These are phyloP conservation scores for Pholiota adiposa DNA, from an alignment of 1,284 basidiomycete genomes.

Conservation along the genomic window DNA sequence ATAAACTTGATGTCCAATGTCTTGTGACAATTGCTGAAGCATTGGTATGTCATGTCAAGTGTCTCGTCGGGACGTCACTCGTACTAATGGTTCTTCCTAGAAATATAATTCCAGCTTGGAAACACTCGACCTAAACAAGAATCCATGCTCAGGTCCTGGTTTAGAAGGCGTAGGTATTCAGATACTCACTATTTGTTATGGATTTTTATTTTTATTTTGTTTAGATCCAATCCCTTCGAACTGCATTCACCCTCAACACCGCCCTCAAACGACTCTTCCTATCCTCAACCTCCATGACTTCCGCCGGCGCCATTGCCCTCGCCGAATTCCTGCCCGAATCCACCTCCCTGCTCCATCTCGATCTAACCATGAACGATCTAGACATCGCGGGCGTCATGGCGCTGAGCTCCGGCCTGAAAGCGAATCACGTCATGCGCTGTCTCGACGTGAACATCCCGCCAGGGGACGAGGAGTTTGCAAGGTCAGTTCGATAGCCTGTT, in stretches of 20 bases:
- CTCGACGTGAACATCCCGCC: conserved; percentile 93
- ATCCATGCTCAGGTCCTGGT: conserved; percentile 89
- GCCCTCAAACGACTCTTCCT: conserved; percentile 93
- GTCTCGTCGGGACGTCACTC: neutral
- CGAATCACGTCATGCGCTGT: conserved; percentile 87
- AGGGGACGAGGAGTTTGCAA: conserved; percentile 87
- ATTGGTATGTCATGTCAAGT: conserved; percentile 51
- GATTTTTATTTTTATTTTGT: neutral
- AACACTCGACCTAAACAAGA: conserved; percentile 91
- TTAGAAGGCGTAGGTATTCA: conserved; percentile 76
- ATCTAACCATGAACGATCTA: conserved; percentile 81
- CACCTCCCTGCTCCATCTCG: conserved; percentile 85
- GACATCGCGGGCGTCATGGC: conserved; percentile 94
- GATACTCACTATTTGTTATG: neutral
- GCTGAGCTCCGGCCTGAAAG: conserved; percentile 82
- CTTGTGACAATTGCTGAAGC: conserved; percentile 88
- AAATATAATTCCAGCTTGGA: conserved; percentile 96
- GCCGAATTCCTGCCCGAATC: conserved; percentile 97
- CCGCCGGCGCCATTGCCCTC: conserved; percentile 90
- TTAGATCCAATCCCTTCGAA: conserved; percentile 86
- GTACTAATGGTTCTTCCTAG: conserved; percentile 39
- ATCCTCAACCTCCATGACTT: conserved; percentile 80
- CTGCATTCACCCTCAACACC: conserved; percentile 92
- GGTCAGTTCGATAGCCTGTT: conserved; percentile 42
- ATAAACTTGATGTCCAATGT: conserved; percentile 86